A percentile compares a stretch with the other conserved stretches of the same genome.
Conservation (phyloP, 495 filamentous ascomycete genomes). For the Penicillium nucicola region DNA sequence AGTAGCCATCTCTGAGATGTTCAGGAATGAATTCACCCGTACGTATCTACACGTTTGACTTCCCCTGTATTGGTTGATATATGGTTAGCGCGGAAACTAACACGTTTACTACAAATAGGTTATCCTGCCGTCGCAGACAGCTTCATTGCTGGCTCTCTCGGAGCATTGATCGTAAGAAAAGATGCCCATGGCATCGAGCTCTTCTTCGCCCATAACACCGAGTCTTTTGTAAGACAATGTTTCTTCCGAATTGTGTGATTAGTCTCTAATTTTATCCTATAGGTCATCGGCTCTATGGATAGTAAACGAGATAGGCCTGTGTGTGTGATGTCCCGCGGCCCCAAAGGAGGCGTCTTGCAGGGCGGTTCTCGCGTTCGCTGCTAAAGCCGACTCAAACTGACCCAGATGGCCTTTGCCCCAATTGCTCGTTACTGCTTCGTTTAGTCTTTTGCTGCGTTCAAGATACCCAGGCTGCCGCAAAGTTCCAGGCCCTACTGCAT, state of each 20-base stretch:
- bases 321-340: constrained; percentile 78
- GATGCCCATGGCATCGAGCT: constrained; percentile 65
- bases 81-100: constrained; percentile 13
- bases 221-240: constrained; percentile 65
- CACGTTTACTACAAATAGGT: constrained; percentile 25
- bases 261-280: constrained; percentile 13
- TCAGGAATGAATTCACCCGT: constrained; percentile 77
- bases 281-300: constrained; percentile 83
- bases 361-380: constrained; percentile 28
- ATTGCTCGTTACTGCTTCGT: not conserved
- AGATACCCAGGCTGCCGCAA: not conserved
- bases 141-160: constrained; percentile 72
- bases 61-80: not conserved
- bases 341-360: constrained; percentile 36
- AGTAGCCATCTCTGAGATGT: constrained; percentile 65
- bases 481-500: not conserved
- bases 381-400: not conserved
- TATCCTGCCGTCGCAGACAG: constrained; percentile 75
- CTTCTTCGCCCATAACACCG: constrained; percentile 90
- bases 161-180: constrained; percentile 81
- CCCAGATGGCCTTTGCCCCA: not conserved
- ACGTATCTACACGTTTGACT: constrained; percentile 6
- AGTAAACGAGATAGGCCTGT: constrained; percentile 65
- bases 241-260: not conserved
- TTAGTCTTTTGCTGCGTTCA: not conserved